Evolutionary conservation across 2,329 filamentous ascomycete species (phyloP).

Genomic region (Xylariales sp.): DNA sequence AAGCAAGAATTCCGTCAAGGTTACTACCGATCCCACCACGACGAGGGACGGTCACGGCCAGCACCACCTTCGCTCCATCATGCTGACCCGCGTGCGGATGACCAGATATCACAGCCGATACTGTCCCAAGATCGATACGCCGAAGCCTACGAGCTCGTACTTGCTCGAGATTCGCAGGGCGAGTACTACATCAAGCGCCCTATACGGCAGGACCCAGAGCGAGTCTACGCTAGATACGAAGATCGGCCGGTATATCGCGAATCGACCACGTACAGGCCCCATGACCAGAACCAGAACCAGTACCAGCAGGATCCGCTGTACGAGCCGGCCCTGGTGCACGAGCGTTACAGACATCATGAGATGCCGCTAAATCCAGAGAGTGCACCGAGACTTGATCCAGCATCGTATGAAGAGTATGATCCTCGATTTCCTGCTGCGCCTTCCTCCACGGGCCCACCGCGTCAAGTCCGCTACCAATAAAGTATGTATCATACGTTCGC

Average conservation of each 20-base stretch:
- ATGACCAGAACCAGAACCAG: constrained; percentile 10
- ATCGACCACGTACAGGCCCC: constrained; percentile 15
- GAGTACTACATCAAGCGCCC: constrained; percentile 43
- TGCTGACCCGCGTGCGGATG: constrained; percentile 21
- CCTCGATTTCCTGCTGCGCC: constrained; percentile 31
- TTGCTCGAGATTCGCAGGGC: constrained; percentile 38
- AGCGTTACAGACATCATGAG: no score
- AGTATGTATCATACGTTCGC: no score
- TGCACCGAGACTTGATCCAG: constrained; percentile 5
- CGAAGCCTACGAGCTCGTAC: constrained; percentile 41
- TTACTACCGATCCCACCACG: not conserved
- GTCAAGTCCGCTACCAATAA: not conserved
- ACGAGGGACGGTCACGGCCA: not conserved
- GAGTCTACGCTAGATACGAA: constrained; percentile 6
- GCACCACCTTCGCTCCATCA: constrained; percentile 21
- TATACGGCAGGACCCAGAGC: constrained; percentile 27
- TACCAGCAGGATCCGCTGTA: constrained; percentile 9
- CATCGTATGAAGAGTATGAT: constrained; percentile 39
- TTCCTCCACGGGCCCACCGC: not conserved
- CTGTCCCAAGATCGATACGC: constrained; percentile 12
- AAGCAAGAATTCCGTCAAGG: not conserved
- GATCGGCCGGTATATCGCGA: constrained; percentile 15
- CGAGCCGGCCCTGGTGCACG: no score
- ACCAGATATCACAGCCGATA: constrained; percentile 11
- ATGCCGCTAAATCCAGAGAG: not conserved